Conservation (phyloP, 2,329 filamentous ascomycete genomes). For the Hypomyces rosellus region DNA sequence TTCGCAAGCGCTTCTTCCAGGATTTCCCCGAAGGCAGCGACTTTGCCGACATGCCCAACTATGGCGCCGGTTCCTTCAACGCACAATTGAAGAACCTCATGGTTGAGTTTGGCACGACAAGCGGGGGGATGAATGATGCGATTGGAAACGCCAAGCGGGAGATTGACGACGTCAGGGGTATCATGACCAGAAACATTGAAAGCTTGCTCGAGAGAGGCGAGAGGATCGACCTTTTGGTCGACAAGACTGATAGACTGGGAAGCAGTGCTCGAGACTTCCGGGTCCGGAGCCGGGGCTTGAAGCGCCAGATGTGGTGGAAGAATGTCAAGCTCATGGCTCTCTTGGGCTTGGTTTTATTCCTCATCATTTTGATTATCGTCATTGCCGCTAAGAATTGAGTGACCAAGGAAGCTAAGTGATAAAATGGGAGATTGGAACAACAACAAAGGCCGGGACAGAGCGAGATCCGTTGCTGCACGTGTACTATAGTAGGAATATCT, state of each 20-base stretch:
- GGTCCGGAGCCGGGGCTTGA: conserved; percentile 75
- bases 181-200: conserved; percentile 96
- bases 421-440: too few species aligned
- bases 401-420: not conserved
- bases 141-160: conserved; percentile 77
- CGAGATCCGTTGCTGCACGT: conserved; percentile 7
- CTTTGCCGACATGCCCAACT: conserved; percentile 74
- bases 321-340: conserved; percentile 92
- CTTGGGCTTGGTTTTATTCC: conserved; percentile 58
- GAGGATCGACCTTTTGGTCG: conserved; percentile 85
- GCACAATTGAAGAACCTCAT: conserved; percentile 68
- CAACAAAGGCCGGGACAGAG: not conserved
- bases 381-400: conserved; percentile 43
- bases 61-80: conserved; percentile 88
- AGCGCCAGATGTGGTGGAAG: conserved; percentile 99
- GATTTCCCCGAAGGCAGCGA: conserved; percentile 63
- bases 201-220: conserved; percentile 83
- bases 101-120: conserved; percentile 75
- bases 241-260: conserved; percentile 91
- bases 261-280: conserved; percentile 86
- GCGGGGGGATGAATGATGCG: conserved; percentile 70
- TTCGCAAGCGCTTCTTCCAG: conserved; percentile 78
- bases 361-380: conserved; percentile 51
- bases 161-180: conserved; percentile 85
- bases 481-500: conserved; percentile 3